Evolutionary conservation across 805 yeast species (phyloP).

Genomic region (Ogataea siamensis): DNA sequence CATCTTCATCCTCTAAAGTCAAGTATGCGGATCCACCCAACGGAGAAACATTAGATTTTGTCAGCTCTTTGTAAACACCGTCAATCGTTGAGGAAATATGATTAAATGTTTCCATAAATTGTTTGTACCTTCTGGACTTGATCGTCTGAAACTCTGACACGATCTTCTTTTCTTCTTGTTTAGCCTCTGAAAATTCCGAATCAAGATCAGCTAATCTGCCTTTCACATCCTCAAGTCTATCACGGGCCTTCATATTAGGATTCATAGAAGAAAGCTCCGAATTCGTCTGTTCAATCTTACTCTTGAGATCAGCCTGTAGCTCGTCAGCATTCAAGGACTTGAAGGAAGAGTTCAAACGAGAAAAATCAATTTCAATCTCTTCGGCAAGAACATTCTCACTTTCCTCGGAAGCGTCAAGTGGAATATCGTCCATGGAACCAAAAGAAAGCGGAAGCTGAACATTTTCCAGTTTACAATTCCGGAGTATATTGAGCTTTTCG

Average conservation of each 20-base stretch:
- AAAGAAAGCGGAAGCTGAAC: conserved; percentile 59
- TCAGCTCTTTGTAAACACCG: conserved; percentile 78
- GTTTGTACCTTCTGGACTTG: conserved; percentile 54
- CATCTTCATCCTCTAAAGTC: conserved; percentile 84
- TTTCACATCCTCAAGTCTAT: conserved; percentile 69
- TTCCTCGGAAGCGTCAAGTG: conserved; percentile 51
- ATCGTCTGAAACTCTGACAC: conserved; percentile 57
- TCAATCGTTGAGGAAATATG: conserved; percentile 74
- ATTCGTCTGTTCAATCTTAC: conserved; percentile 35
- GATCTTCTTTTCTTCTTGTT: conserved; percentile 56
- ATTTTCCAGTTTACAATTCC: conserved; percentile 73
- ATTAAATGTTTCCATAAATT: conserved; percentile 71
- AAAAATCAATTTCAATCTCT: conserved; percentile 55
- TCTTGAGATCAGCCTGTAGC: conserved; percentile 27
- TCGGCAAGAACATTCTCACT: conserved; percentile 36
- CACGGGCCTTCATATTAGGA: conserved; percentile 82
- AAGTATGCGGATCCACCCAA: conserved; percentile 93
- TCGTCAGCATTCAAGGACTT: conserved; percentile 33
- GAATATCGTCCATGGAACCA: conserved; percentile 60
- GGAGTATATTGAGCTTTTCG: conserved; percentile 58
- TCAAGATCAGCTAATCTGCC: conserved; percentile 58
- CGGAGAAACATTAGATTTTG: conserved; percentile 66
- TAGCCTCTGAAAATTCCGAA: conserved; percentile 58
- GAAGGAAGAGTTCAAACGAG: conserved; percentile 41
- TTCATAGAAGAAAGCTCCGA: conserved; percentile 49